phyloP scores from a whole-genome alignment of 2,329 filamentous ascomycete species.

The Tolypocladium ophioglossoides region DNA sequence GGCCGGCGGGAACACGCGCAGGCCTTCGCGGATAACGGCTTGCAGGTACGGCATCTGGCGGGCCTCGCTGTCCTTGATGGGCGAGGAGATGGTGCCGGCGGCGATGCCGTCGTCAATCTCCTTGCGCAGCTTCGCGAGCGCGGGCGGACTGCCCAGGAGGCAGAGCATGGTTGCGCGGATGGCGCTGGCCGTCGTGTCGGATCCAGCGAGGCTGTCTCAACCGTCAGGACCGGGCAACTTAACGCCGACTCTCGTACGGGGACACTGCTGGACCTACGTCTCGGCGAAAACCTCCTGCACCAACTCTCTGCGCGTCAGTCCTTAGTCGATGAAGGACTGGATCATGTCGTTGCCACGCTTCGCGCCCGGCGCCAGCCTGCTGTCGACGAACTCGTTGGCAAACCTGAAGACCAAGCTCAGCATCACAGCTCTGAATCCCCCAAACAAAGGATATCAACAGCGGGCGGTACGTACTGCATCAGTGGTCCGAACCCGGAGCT shows the following conservation, averaged over 20 bases:
- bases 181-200: constrained; percentile 28
- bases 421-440: too few species aligned
- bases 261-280: constrained; percentile 6
- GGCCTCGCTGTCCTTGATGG: constrained; percentile 24
- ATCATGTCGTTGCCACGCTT: constrained; percentile 20
- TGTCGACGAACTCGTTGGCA: constrained; percentile 14
- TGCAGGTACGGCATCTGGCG: constrained; percentile 27
- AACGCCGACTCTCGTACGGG: too few species aligned
- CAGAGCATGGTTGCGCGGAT: constrained; percentile 38
- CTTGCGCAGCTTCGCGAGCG: constrained; percentile 29
- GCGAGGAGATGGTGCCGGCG: constrained; percentile 12
- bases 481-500: not conserved
- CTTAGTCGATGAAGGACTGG: constrained; percentile 18
- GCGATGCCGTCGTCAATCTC: constrained; percentile 11
- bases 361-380: constrained; percentile 14
- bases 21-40: constrained; percentile 35
- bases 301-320: constrained; percentile 13
- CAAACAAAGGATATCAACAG: too few species aligned
- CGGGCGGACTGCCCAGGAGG: constrained; percentile 33
- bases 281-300: constrained; percentile 15
- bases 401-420: too few species aligned
- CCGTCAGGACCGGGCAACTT: too few species aligned
- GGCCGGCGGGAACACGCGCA: constrained; percentile 18
- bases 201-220: constrained; percentile 4
- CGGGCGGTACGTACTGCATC: too few species aligned